Evolutionary conservation across 345 rosid genomes (phyloP).

Genomic region (Boechera retrofracta): DNA sequence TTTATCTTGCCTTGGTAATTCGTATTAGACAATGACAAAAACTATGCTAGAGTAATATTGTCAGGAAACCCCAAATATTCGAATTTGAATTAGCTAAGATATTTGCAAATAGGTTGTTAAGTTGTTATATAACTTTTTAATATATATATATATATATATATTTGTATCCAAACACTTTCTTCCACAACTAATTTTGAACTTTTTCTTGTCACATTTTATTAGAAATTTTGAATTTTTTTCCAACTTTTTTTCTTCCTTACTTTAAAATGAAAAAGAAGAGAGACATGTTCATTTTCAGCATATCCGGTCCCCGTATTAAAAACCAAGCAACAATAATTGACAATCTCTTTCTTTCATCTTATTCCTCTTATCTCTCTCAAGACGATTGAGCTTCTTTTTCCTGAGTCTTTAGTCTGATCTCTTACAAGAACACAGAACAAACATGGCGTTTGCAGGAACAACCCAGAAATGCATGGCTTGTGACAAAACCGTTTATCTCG

Average conservation of each 20-base stretch:
- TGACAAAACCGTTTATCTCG: conserved; percentile 94
- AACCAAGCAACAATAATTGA: conserved; percentile 46
- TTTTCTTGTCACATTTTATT: neutral
- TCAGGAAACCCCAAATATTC: conserved; percentile 20
- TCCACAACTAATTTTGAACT: neutral
- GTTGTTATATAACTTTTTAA: neutral
- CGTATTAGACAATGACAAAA: conserved; percentile 27
- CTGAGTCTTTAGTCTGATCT: conserved; percentile 22
- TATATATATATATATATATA: neutral
- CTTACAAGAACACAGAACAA: conserved; percentile 5
- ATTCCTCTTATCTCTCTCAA: conserved; percentile 22
- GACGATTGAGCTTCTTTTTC: conserved; percentile 7
- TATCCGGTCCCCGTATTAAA: conserved; percentile 37
- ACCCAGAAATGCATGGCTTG: conserved; percentile 99
- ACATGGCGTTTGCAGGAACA: conserved; percentile 98
- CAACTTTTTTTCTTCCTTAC: neutral
- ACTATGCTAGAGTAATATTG: neutral
- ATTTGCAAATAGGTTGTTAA: neutral
- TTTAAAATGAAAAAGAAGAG: conserved; percentile 23
- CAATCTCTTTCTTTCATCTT: conserved; percentile 34
- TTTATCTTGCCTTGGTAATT: neutral
- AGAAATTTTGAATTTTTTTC: neutral
- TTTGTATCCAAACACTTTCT: neutral
- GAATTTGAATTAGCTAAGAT: conserved; percentile 10
- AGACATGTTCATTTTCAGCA: conserved; percentile 36